Evolutionary conservation across 495 filamentous ascomycete species (phyloP), one percentile per base, ranked within the genome.

Genomic region (Staphylotrichum longicolle): DNA sequence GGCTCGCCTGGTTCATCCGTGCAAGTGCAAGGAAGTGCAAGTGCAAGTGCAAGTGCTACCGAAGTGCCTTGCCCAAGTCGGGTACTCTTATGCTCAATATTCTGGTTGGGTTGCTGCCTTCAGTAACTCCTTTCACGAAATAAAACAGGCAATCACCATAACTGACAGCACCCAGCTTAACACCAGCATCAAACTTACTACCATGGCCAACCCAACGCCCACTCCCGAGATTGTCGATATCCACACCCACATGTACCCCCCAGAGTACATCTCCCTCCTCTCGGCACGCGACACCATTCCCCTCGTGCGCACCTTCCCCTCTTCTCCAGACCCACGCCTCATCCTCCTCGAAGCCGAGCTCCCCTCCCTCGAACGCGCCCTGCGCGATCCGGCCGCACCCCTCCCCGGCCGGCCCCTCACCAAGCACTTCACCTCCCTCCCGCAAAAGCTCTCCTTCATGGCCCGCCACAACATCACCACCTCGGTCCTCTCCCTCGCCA

Each of bases 201-300:
- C 20, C 20, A 27, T 27, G 20, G 20, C 20, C 20, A 27, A 27
- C 20, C 20, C 20, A 27, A 27, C 20, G 20, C 20, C 20, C 20
- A 27, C 20, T 7, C 37, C 35, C 45, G 42, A 27, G 20, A 27
- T 91, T 41, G 89, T 96, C 48, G 93, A 97, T 74, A 83, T 97
- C 68, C 93, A 97, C 78, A 96, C 93, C 11, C 93, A 98, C 80
- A 86, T 97, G 77, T 96, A 97, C 73, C 90, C 91, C 0, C 89
- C 89, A 0, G 81, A 84, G 8, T 98, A 93, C 74, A 85, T 96
- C 79, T 72, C 82, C 57, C 85, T 96, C 69, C 86, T 98, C 33
- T 84, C 87, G 68, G 85, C 84, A 32, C 88, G 93, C 59, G 82
- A 77, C 55, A 82, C 78, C 40, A 88, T 96, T 57, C 93, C 93